phyloP scores from a whole-genome alignment of 2,329 filamentous ascomycete species.

The Emericellopsis cladophorae region DNA sequence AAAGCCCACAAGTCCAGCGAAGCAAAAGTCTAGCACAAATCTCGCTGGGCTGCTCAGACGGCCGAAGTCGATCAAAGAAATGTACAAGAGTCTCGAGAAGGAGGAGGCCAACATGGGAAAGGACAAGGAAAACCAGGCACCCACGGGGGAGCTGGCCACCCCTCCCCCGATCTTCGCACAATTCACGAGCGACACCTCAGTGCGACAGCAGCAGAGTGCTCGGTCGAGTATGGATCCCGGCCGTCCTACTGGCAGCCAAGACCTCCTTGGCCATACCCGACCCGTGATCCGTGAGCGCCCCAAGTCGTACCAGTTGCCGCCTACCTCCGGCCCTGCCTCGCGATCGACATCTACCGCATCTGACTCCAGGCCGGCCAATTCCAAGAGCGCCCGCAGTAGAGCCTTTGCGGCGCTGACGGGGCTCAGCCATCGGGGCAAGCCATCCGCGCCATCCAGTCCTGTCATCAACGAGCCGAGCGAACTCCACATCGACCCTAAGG shows the following conservation, averaged over 20 bases:
- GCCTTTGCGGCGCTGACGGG: slow-evolving; percentile 24
- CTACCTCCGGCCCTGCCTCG: background rate
- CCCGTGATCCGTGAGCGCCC: slow-evolving; percentile 28
- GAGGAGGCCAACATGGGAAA: slow-evolving; percentile 38
- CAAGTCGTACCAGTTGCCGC: slow-evolving; percentile 32
- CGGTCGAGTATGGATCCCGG: slow-evolving; percentile 12
- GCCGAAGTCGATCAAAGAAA: slow-evolving; percentile 59
- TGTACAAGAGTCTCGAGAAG: slow-evolving; percentile 40
- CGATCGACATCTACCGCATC: background rate
- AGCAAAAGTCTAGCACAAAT: slow-evolving; percentile 74
- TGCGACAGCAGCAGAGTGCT: slow-evolving; percentile 8
- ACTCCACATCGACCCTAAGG: slow-evolving; percentile 32
- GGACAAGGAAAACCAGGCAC: slow-evolving; percentile 75
- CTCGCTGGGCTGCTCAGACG: slow-evolving; percentile 65
- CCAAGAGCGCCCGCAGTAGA: slow-evolving; percentile 11
- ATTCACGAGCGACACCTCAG: slow-evolving; percentile 31
- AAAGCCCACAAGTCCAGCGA: slow-evolving; percentile 57
- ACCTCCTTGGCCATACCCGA: slow-evolving; percentile 7
- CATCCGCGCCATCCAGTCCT: slow-evolving; percentile 20
- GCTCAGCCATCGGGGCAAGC: slow-evolving; percentile 22
- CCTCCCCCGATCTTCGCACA: slow-evolving; percentile 70
- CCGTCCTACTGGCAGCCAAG: slow-evolving; percentile 8
- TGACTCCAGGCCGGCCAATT: background rate
- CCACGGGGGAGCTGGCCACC: slow-evolving; percentile 17
- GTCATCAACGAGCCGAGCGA: slow-evolving; percentile 28